These are phyloP conservation scores for Clonostachys byssicola DNA, from an alignment of 2,329 filamentous ascomycete genomes.

Conservation along the genomic window DNA sequence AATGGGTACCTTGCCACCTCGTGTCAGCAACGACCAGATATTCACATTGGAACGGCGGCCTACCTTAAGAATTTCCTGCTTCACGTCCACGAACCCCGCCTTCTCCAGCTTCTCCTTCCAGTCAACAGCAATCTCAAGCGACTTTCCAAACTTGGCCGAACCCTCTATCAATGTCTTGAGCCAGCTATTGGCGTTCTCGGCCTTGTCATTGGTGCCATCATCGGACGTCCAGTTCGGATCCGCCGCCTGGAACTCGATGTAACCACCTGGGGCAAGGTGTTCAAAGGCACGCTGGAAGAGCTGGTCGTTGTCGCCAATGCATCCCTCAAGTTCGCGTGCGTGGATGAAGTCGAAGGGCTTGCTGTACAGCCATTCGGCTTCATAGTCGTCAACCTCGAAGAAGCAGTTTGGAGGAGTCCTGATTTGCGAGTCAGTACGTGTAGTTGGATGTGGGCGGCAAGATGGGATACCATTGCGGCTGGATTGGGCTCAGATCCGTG, in stretches of 20 bases:
- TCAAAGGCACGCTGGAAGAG: slow-evolving; percentile 16
- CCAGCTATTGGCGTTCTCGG: slow-evolving; percentile 17
- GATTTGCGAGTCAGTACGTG: too few relatives aligned
- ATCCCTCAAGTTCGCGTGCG: slow-evolving; percentile 14
- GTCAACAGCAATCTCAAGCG: slow-evolving; percentile 17
- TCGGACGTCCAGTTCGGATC: slow-evolving; percentile 14
- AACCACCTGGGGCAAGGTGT: slow-evolving; percentile 25
- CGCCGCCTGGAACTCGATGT: slow-evolving; percentile 29
- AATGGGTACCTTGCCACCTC: too few relatives aligned
- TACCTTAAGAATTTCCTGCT: slow-evolving; percentile 7
- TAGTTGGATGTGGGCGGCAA: too few relatives aligned
- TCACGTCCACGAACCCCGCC: slow-evolving; percentile 28
- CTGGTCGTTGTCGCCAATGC: slow-evolving; percentile 22
- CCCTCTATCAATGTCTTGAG: slow-evolving; percentile 17
- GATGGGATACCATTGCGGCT: slow-evolving; percentile 27
- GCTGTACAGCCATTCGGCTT: slow-evolving; percentile 45
- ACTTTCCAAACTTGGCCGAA: slow-evolving; percentile 18
- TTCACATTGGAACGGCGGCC: too few relatives aligned
- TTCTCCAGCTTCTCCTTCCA: slow-evolving; percentile 25
- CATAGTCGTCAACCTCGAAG: slow-evolving; percentile 56
- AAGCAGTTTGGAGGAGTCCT: slow-evolving; percentile 49
- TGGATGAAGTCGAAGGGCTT: slow-evolving; percentile 26
- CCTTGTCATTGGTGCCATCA: slow-evolving; percentile 17
- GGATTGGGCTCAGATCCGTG: slow-evolving; percentile 35
- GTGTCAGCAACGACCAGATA: too few relatives aligned